Conservation (phyloP, 176 grass and related monocot species). For the Paspalum notatum region DNA sequence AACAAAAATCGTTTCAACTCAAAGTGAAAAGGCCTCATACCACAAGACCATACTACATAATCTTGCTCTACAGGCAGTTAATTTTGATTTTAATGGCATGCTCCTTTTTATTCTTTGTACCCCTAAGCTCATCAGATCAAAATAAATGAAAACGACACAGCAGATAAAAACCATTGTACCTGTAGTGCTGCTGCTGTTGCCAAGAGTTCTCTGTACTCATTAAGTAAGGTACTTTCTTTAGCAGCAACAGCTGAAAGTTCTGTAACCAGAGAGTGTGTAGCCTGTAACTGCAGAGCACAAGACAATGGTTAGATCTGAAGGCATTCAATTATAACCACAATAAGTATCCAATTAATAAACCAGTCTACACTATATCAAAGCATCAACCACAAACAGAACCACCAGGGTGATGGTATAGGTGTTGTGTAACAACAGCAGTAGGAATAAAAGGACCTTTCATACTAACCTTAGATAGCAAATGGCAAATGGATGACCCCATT, state of each 20-base stretch:
- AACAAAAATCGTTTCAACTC: background rate
- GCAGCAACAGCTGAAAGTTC: conserved; percentile 79
- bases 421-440: background rate
- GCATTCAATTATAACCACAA: too few relatives aligned
- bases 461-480: conserved; percentile 87
- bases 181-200: conserved; percentile 67
- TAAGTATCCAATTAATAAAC: conserved; percentile 10
- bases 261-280: conserved; percentile 68
- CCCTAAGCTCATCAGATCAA: background rate
- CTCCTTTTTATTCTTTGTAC: background rate
- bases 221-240: conserved; percentile 74
- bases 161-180: conserved; percentile 43
- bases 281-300: conserved; percentile 69
- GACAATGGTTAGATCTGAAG: conserved; percentile 36
- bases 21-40: too few relatives aligned
- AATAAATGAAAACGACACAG: conserved; percentile 9
- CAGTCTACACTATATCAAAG: conserved; percentile 1
- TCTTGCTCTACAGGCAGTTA: background rate
- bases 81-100: background rate
- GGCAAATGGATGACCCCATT: conserved; percentile 83
- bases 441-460: background rate
- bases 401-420: conserved; percentile 19
- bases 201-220: conserved; percentile 83
- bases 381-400: conserved; percentile 31
- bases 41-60: background rate